phyloP scores from a whole-genome alignment of 2,329 filamentous ascomycete species.

The Fusarium sp. region DNA sequence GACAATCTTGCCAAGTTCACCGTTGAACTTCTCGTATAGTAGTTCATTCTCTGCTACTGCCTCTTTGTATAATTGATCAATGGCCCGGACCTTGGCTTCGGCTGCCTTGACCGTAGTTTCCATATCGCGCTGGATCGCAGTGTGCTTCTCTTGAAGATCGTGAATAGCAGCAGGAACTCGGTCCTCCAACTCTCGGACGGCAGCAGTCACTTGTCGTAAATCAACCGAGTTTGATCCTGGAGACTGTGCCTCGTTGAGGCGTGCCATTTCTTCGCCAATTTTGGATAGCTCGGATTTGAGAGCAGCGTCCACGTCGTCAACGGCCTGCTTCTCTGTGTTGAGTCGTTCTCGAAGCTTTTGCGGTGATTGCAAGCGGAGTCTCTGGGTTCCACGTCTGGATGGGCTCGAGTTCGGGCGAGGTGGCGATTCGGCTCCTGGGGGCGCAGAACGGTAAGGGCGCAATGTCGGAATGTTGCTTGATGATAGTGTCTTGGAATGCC shows the following conservation, averaged over 20 bases:
- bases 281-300: conserved; percentile 81
- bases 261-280: conserved; percentile 83
- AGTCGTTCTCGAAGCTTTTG: conserved; percentile 87
- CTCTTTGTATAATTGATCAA: conserved; percentile 91
- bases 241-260: conserved; percentile 57
- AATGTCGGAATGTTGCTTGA: conserved; percentile 67
- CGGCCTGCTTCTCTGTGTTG: conserved; percentile 81
- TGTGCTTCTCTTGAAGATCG: conserved; percentile 71
- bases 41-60: conserved; percentile 91
- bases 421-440: conserved; percentile 44
- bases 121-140: conserved; percentile 75
- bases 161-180: conserved; percentile 70
- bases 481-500: conserved; percentile 64
- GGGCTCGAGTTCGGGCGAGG: conserved; percentile 44
- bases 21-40: conserved; percentile 91
- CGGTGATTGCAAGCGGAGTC: conserved; percentile 75
- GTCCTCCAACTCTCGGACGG: conserved; percentile 75
- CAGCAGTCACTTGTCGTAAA: conserved; percentile 63
- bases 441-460: conserved; percentile 53
- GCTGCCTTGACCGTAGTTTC: conserved; percentile 77
- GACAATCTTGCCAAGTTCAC: conserved; percentile 86
- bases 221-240: conserved; percentile 53
- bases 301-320: conserved; percentile 75
- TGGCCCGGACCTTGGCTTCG: conserved; percentile 81
- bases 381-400: conserved; percentile 55